Conservation (phyloP, 805 yeast genomes). For the Grigorovia transvaalensis region DNA sequence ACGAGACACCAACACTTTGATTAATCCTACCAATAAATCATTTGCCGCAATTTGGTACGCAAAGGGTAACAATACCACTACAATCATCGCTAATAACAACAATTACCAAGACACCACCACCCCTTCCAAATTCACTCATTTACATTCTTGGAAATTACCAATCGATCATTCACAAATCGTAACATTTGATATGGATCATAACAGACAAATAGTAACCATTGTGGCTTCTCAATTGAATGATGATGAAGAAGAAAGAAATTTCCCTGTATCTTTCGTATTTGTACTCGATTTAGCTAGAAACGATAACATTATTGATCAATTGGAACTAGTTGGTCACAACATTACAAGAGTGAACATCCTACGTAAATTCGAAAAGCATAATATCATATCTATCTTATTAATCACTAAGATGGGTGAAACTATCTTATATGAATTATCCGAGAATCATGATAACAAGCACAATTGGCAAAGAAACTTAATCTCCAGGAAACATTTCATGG, state of each 20-base stretch:
- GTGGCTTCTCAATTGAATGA: not conserved
- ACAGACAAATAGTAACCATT: not conserved
- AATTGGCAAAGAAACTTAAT: constrained; percentile 13
- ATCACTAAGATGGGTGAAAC: constrained; percentile 17
- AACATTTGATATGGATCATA: constrained; percentile 3
- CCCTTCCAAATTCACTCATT: not conserved
- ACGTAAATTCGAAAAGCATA: constrained; percentile 6
- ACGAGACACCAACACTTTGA: not conserved
- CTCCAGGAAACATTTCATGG: constrained; percentile 12
- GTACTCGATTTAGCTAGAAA: constrained; percentile 2
- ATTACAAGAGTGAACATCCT: constrained; percentile 11
- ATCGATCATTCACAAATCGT: not conserved
- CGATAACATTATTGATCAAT: constrained; percentile 11
- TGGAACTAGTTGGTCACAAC: constrained; percentile 16
- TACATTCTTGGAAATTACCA: not conserved
- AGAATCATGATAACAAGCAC: not conserved
- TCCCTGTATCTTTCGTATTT: not conserved
- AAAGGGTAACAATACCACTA: not conserved
- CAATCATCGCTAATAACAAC: not conserved
- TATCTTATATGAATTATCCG: constrained; percentile 16
- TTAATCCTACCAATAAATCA: not conserved
- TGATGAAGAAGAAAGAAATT: too few species aligned
- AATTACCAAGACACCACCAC: too few species aligned
- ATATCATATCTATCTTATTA: constrained; percentile 12
- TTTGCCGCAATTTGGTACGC: constrained; percentile 3